Evolutionary conservation across 2,329 filamentous ascomycete genomes (phyloP), one percentile per base, ranked within the genome.

Genomic region (Camptophora hylomeconis): DNA sequence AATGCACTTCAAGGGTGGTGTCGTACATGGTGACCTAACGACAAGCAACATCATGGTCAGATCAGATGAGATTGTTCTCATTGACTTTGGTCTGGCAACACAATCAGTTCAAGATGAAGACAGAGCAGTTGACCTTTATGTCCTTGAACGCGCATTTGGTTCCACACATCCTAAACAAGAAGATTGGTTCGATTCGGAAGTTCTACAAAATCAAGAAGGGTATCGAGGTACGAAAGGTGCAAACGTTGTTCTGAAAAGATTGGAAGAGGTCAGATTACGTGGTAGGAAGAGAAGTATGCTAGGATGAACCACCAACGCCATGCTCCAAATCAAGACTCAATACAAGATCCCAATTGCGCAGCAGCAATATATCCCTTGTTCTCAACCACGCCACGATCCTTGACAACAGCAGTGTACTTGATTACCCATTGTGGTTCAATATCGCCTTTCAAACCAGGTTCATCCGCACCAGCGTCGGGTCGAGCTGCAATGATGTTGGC

Each of bases 231-330:
- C 69, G 18, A 84, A 82, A 58, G 80, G 80, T 10, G 79, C 80
- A 0, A 68, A 61, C 33, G 61, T 70, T 12, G 82, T 86, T 13
- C 55, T 98, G 50, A 82, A 72, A 59, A 80, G 76, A 52, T 56
- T 98, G 37, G 84, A 93, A 51, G 87, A 93, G 41, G 89, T 98
- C 25, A 72, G 89, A 50, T 73, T 93, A 75, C 75, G 89, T 52
- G 89, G 89, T 3, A 68, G 89, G 51, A 98, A 98, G 70, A 78
- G 83, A 56, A 95, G 84, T 53, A 98, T 98, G 89, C 53, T 98
- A 43, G 89, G 89, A 16, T 95, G 60, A 43, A 28, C 33, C 33
- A 14, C 37, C 33, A 36, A 31, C 36, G 31, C 36, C 36, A 35
- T 24, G 40, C 38, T 37, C 23, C 35, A 26, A n/a, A 24, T 20